Conservation (phyloP, 208 protist species). For the Endotrypanum monterogeii region DNA sequence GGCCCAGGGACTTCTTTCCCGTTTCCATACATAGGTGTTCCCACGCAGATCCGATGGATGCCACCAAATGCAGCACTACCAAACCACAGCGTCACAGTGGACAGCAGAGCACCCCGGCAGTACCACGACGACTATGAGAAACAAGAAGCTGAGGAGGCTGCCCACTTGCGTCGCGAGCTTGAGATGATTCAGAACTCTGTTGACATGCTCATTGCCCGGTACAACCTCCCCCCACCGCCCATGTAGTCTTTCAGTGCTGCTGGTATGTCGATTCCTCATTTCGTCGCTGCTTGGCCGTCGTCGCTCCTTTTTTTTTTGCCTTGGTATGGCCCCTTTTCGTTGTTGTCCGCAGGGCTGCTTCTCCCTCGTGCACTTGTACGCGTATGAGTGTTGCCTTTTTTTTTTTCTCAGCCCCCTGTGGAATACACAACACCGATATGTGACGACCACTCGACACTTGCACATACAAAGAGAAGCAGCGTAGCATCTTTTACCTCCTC, state of each 20-base stretch:
- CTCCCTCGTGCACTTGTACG: neutral
- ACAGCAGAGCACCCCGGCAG: constrained; percentile 43
- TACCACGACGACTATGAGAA: constrained; percentile 30
- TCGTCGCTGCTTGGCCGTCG: too few relatives aligned
- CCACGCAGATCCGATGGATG: constrained; percentile 4
- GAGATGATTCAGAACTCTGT: constrained; percentile 79
- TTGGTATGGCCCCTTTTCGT: neutral
- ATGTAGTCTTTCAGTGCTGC: constrained; percentile 7
- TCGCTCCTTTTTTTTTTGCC: neutral
- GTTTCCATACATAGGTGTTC: constrained; percentile 1
- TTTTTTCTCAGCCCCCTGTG: neutral
- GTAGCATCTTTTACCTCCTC: neutral
- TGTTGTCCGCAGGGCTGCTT: neutral
- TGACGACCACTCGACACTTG: neutral
- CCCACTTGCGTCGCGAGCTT: constrained; percentile 60
- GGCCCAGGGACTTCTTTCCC: constrained; percentile 20
- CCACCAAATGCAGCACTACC: neutral
- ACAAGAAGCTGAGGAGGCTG: constrained; percentile 22
- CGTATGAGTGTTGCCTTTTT: neutral
- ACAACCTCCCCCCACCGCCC: constrained; percentile 83
- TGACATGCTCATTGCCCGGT: constrained; percentile 84
- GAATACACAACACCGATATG: neutral
- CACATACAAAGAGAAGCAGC: neutral
- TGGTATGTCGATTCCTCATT: neutral
- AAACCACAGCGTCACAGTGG: constrained; percentile 21